phyloP scores from a whole-genome alignment of 805 yeast species.

The Komagataella kurtzmanii region DNA sequence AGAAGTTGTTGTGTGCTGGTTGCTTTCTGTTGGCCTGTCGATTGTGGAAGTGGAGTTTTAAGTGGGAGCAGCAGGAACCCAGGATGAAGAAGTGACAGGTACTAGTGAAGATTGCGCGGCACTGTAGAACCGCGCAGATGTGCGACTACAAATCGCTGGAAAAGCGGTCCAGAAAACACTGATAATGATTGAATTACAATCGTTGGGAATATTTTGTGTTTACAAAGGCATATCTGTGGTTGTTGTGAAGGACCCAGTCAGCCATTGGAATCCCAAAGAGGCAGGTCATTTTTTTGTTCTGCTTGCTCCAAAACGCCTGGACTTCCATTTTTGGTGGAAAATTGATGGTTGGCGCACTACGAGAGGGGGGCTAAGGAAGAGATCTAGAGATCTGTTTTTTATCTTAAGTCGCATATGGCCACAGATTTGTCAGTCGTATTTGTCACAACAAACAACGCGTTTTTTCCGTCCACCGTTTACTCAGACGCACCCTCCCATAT shows the following conservation, averaged over 20 bases:
- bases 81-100: neutral
- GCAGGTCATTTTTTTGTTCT: neutral
- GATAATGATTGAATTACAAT: neutral
- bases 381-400: too few species aligned
- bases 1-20: neutral
- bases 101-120: neutral
- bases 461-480: neutral
- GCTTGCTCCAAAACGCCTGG: neutral
- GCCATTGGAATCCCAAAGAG: too few species aligned
- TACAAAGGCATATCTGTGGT: neutral
- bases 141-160: neutral
- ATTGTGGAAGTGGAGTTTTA: neutral
- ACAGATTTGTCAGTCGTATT: neutral
- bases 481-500: neutral
- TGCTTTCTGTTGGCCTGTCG: neutral
- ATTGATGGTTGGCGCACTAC: neutral
- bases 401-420: too few species aligned
- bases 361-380: neutral
- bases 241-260: neutral
- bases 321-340: neutral
- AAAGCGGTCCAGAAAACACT: neutral
- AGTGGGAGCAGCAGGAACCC: neutral
- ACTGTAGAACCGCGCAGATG: neutral
- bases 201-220: neutral
- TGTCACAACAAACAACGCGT: neutral